phyloP scores from a whole-genome alignment of 2,329 filamentous ascomycete genomes.

The Colletotrichum sp. region DNA sequence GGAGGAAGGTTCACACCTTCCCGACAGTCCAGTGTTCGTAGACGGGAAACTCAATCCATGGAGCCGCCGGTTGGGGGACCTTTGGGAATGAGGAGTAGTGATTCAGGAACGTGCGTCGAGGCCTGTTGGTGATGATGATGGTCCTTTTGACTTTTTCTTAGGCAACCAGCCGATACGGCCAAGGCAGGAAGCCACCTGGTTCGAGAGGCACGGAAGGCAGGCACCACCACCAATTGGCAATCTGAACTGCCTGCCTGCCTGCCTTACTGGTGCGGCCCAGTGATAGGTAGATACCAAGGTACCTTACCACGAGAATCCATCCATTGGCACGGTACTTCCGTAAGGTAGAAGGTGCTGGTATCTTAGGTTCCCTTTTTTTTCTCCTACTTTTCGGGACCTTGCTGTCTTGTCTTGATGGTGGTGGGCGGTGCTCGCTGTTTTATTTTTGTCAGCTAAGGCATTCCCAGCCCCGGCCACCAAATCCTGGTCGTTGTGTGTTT shows the following conservation, averaged over 20 bases:
- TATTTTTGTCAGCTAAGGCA: slow-evolving; percentile 17
- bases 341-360: neutral
- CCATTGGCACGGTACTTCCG: neutral
- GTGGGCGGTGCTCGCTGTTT: slow-evolving; percentile 2
- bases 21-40: neutral
- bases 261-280: neutral
- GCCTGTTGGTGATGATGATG: neutral
- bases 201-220: neutral
- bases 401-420: neutral
- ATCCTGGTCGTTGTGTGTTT: neutral
- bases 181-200: neutral
- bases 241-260: neutral
- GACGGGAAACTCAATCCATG: slow-evolving; percentile 3
- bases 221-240: neutral
- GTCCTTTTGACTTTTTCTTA: neutral
- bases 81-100: neutral
- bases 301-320: neutral
- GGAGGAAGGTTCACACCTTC: neutral
- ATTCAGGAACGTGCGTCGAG: slow-evolving; percentile 1
- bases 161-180: neutral
- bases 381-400: neutral
- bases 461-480: neutral
- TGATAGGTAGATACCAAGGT: neutral
- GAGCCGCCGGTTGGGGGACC: neutral
- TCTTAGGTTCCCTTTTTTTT: neutral